These are phyloP conservation scores for Bryum argenteum DNA, from an alignment of 225 moss, liverwort and hornwort species.

Conservation along the genomic window DNA sequence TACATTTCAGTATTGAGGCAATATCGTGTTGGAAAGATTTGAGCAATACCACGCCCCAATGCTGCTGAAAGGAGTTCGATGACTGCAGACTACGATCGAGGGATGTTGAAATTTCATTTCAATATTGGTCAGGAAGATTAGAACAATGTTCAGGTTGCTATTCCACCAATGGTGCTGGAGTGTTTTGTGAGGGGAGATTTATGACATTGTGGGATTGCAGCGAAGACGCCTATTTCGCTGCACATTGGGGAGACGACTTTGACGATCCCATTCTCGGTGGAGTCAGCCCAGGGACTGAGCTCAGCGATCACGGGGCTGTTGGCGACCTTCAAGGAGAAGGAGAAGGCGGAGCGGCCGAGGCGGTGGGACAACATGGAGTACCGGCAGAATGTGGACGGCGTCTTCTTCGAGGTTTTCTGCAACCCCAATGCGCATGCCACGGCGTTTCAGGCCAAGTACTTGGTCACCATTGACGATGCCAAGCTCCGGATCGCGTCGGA, in stretches of 20 bases:
- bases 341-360: slow-evolving; percentile 68
- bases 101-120: too few relatives aligned
- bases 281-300: slow-evolving; percentile 80
- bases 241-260: slow-evolving; percentile 95
- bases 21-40: not conserved
- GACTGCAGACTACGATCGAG: too few relatives aligned
- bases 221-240: slow-evolving; percentile 72
- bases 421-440: slow-evolving; percentile 96
- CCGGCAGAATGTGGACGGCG: slow-evolving; percentile 69
- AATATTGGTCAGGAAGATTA: too few relatives aligned
- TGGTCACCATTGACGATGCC: slow-evolving; percentile 82
- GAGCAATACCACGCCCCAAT: not conserved
- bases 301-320: slow-evolving; percentile 70
- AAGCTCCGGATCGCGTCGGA: slow-evolving; percentile 78
- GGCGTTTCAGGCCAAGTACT: slow-evolving; percentile 96
- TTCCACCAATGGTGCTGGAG: too few relatives aligned
- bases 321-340: slow-evolving; percentile 86
- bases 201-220: slow-evolving; percentile 27
- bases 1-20: too few relatives aligned
- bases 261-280: slow-evolving; percentile 75
- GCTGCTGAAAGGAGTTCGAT: too few relatives aligned
- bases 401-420: slow-evolving; percentile 87
- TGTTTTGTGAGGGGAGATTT: too few relatives aligned
- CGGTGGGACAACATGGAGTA: slow-evolving; percentile 90
- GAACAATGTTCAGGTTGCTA: too few relatives aligned